A percentile compares a stretch with the other conserved stretches of the same genome.
Conservation (phyloP, 208 protist species). For the Novymonas esmeraldas region DNA sequence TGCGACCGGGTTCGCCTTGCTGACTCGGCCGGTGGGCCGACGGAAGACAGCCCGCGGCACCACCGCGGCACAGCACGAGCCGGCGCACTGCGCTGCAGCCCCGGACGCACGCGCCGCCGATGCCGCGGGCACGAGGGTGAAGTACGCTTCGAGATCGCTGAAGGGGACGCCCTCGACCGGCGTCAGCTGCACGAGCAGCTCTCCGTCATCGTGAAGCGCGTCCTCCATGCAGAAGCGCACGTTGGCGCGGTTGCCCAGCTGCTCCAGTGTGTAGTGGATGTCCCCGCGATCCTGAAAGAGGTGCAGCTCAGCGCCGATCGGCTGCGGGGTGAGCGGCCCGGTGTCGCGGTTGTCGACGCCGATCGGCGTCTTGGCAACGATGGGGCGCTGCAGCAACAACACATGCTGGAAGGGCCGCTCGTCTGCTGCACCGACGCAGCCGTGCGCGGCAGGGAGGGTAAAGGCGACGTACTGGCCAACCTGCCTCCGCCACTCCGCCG, state of each 20-base stretch:
- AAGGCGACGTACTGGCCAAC: conserved; percentile 59
- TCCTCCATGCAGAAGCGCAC: conserved; percentile 64
- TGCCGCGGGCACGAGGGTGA: conserved; percentile 24
- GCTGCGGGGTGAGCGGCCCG: conserved; percentile 41
- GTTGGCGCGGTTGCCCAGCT: conserved; percentile 46
- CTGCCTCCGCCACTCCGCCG: conserved; percentile 45
- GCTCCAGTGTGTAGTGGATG: conserved; percentile 48
- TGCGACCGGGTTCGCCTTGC: conserved; percentile 66
- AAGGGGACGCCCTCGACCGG: conserved; percentile 81
- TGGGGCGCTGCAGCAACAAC: conserved; percentile 52
- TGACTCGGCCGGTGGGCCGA: conserved; percentile 41
- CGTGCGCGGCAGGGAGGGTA: conserved; percentile 17
- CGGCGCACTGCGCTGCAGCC: conserved; percentile 36
- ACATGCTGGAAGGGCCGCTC: conserved; percentile 41
- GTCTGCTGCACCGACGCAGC: neutral
- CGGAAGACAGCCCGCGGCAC: conserved; percentile 71
- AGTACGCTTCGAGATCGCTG: conserved; percentile 60
- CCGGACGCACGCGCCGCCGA: conserved; percentile 1
- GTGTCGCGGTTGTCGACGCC: conserved; percentile 45
- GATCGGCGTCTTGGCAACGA: conserved; percentile 44
- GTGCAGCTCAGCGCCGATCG: conserved; percentile 68
- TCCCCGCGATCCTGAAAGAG: conserved; percentile 73
- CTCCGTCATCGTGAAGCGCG: conserved; percentile 74
- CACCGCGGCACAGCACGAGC: conserved; percentile 63
- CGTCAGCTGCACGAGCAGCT: conserved; percentile 71